Evolutionary conservation across 768 basidiomycete genomes (phyloP).

Genomic region (Glaciozyma antarctica): DNA sequence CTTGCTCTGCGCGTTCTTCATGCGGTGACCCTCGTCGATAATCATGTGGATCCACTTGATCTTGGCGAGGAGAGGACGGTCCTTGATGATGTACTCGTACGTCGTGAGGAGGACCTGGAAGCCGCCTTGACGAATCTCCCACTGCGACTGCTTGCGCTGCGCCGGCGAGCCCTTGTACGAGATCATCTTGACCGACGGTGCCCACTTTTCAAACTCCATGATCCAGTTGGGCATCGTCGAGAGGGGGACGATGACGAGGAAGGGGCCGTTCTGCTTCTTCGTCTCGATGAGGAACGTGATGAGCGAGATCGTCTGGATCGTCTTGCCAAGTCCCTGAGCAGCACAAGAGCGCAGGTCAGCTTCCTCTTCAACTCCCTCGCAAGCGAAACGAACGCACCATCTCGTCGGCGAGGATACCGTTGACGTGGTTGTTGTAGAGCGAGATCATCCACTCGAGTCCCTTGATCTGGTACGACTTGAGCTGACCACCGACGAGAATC

Average conservation of each 20-base stretch:
- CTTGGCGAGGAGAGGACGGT: slow-evolving; percentile 31
- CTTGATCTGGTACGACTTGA: slow-evolving; percentile 70
- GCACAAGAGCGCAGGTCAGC: background rate
- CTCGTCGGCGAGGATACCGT: slow-evolving; percentile 38
- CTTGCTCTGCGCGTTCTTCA: slow-evolving; percentile 89
- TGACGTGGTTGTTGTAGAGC: slow-evolving; percentile 37
- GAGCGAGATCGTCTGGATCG: slow-evolving; percentile 90
- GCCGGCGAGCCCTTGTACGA: slow-evolving; percentile 84
- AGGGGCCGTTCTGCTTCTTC: slow-evolving; percentile 58
- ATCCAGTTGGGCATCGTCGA: slow-evolving; percentile 57
- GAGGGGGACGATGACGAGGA: slow-evolving; percentile 85
- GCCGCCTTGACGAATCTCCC: slow-evolving; percentile 27
- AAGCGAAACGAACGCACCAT: slow-evolving; percentile 30
- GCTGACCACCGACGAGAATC: slow-evolving; percentile 69
- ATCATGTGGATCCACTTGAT: slow-evolving; percentile 75
- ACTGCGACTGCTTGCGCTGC: slow-evolving; percentile 67
- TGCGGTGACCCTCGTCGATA: slow-evolving; percentile 87
- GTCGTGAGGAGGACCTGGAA: slow-evolving; percentile 45
- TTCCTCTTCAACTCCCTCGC: background rate
- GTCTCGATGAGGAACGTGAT: slow-evolving; percentile 74
- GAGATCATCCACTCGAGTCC: slow-evolving; percentile 37
- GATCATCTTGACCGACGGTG: slow-evolving; percentile 54
- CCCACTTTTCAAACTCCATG: slow-evolving; percentile 44
- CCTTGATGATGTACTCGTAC: slow-evolving; percentile 54
- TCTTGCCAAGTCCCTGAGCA: slow-evolving; percentile 48